Base-by-base conservation (phyloP, 2,329 filamentous ascomycete genomes). In the Colletotrichum higginsianum region DNA sequence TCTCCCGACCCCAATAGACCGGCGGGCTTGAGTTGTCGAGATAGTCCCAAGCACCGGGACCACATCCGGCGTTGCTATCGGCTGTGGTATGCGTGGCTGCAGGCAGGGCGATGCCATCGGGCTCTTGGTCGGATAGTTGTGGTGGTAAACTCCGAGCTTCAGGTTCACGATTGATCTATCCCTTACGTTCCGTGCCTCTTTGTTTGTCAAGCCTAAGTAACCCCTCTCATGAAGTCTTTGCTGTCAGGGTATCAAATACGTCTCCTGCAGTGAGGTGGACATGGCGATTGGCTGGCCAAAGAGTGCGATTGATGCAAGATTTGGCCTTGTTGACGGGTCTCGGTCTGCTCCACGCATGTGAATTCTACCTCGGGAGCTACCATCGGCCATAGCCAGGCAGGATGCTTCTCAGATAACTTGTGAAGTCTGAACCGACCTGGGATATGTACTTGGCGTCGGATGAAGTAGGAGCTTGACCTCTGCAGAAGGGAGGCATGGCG, bases 121-220 rank as follows among this genome's bases (percentile, higher is more conserved):
- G 11, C 46, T 18, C 26, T 38, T 21, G 15, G 16, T 47, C 35
- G 30, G 9, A 23, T 52, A 12, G 35, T n/a, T 2, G 4, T 18
- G 26, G 46, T 5, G n/a, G 35, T 23, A 12, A 13, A 52, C 21
- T 52, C 60, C 30, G 13, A 12, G 9, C 16, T 42, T 40, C 13
- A 40, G 21, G 47, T 21, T 52, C 35, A 12, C 23, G 21, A 26
- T 26, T 5, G 13, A 9, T 1, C 30, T 13, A 62, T 62, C 60
- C 60, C 60, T 62, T 62, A 42, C 60, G 60, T 52, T 52, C 60
- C 60, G 44, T 26, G 21, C 8, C 23, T 40, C 47, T n/a, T 52
- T 62, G 60, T 52, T 40, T 49, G 15, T 50, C 13, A 11, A 30
- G 15, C 23, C 46, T 52, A 38, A 21, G 16, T 49, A 42, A 52